A percentile compares a stretch with the other conserved stretches of the same genome.
Evolutionary conservation across 345 rosid species (phyloP).

Genomic region (Bruguiera sexangula): DNA sequence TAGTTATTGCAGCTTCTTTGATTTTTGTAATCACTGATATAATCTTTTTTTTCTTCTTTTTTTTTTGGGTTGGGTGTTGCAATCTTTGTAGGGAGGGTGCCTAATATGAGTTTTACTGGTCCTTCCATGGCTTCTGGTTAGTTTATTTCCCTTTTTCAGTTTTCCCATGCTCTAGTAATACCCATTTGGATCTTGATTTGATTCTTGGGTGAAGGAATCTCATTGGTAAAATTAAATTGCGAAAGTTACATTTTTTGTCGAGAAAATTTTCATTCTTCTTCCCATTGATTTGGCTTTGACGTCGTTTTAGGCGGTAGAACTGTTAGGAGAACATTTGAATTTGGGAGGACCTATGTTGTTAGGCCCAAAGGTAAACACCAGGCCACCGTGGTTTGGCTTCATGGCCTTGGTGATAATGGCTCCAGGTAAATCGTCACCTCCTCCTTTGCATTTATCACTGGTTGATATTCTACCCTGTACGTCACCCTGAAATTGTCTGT

Average conservation of each 20-base stretch:
- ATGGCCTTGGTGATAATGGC: slow-evolving; percentile 96
- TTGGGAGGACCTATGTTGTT: slow-evolving; percentile 93
- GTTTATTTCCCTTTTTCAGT: slow-evolving; percentile 21
- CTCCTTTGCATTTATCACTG: neutral
- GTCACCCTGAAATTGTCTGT: too few relatives aligned
- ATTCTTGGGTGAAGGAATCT: neutral
- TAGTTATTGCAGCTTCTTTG: slow-evolving; percentile 28
- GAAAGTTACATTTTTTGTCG: neutral
- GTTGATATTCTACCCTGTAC: neutral
- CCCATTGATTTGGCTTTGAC: neutral
- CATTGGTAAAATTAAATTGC: neutral
- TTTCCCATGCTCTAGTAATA: neutral
- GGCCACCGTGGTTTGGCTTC: slow-evolving; percentile 95
- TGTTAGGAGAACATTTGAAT: slow-evolving; percentile 27
- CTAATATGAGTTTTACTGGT: slow-evolving; percentile 72
- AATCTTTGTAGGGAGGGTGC: slow-evolving; percentile 17
- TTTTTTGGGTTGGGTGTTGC: neutral
- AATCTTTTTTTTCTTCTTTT: neutral
- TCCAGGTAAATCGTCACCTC: slow-evolving; percentile 51
- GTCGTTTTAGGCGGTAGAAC: slow-evolving; percentile 19
- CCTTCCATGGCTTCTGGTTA: slow-evolving; percentile 65
- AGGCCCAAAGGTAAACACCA: slow-evolving; percentile 96
- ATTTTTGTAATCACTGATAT: slow-evolving; percentile 1
- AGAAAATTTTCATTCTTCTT: neutral
- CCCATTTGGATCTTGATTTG: neutral